Evolutionary conservation across 306 rosid species (phyloP).

Genomic region (Cotoneaster glaucophyllus): DNA sequence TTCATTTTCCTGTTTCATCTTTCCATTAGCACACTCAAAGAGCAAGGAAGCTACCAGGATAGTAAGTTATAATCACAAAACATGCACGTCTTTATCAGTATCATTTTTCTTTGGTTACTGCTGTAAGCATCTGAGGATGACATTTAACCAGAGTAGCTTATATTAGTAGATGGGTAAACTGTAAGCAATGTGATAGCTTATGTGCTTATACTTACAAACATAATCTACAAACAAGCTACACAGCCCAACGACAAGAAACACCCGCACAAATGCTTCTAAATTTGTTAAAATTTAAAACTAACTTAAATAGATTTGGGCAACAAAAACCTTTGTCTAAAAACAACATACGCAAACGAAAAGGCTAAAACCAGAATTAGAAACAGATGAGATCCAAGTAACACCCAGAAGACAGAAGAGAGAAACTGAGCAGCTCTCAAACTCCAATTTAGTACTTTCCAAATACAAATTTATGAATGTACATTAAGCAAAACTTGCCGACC

Average conservation of each 20-base stretch:
- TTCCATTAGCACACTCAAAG: conserved; percentile 4
- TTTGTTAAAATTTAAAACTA: background rate
- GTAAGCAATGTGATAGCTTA: background rate
- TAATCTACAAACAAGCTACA: background rate
- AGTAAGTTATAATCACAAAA: background rate
- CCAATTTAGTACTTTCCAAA: background rate
- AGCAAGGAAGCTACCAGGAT: conserved; percentile 1
- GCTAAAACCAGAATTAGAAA: background rate
- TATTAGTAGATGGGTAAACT: background rate
- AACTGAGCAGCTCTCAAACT: background rate
- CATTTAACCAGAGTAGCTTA: conserved; percentile 8
- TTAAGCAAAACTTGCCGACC: background rate
- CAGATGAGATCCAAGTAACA: background rate
- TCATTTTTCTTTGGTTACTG: background rate
- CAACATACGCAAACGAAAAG: background rate
- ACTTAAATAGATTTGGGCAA: background rate
- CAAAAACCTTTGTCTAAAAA: background rate
- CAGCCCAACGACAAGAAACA: background rate
- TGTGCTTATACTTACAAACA: background rate
- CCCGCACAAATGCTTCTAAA: background rate
- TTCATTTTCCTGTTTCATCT: conserved; percentile 13
- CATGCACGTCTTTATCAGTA: background rate
- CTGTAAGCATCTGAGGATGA: background rate
- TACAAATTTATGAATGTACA: background rate
- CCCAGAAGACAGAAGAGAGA: background rate